These are phyloP conservation scores for Erodium texanum DNA, from an alignment of 441 rosid genomes.

Conservation along the genomic window DNA sequence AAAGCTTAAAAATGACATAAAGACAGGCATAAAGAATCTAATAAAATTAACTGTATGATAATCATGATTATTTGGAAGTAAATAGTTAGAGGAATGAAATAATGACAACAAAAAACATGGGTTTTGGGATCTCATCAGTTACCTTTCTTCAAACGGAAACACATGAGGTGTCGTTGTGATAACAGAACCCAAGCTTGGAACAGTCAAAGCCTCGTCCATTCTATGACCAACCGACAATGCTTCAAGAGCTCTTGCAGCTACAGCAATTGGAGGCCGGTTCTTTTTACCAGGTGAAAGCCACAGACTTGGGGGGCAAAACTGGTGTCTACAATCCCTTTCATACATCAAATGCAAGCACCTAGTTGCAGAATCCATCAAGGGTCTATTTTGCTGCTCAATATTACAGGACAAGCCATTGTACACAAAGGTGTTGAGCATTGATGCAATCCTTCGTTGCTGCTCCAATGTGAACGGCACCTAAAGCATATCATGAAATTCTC, in stretches of 20 bases:
- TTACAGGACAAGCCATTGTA: constrained; percentile 61
- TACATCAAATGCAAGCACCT: constrained; percentile 91
- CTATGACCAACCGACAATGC: constrained; percentile 36
- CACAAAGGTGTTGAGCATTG: constrained; percentile 81
- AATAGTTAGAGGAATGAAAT: background rate
- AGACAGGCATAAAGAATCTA: background rate
- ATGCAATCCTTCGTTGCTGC: constrained; percentile 72
- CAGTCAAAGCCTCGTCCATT: constrained; percentile 37
- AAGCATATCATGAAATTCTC: constrained; percentile 26
- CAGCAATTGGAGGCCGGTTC: constrained; percentile 75
- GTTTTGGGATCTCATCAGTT: constrained; percentile 10
- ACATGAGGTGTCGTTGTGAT: constrained; percentile 80
- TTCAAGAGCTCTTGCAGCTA: constrained; percentile 92
- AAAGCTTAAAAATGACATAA: background rate
- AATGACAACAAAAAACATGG: background rate
- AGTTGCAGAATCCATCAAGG: constrained; percentile 77
- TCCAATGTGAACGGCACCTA: constrained; percentile 84
- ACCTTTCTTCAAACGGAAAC: constrained; percentile 98
- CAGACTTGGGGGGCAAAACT: constrained; percentile 71
- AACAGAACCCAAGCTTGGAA: constrained; percentile 57
- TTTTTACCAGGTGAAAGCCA: constrained; percentile 95
- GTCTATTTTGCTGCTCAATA: constrained; percentile 41
- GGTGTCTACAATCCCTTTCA: constrained; percentile 95
- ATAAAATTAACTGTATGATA: background rate
- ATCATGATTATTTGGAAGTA: background rate